These are phyloP conservation scores for Penicillium roqueforti DNA, from an alignment of 495 filamentous ascomycete species.

Conservation along the genomic window DNA sequence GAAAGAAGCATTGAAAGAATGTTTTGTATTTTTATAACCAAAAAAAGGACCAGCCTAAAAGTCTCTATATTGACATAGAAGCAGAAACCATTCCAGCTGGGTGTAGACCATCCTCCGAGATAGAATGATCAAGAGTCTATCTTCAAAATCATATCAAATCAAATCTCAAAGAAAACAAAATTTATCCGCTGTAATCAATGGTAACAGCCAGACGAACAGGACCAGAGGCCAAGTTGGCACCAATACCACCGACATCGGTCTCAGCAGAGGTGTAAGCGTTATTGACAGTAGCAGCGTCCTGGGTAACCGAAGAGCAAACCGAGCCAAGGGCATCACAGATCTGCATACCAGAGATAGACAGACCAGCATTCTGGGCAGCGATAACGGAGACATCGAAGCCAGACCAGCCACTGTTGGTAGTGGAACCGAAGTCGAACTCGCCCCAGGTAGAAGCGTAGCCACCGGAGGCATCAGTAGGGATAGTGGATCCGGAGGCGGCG, in stretches of 20 bases:
- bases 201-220: conserved; percentile 28
- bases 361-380: conserved; percentile 30
- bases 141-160: conserved; percentile 13
- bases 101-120: conserved; percentile 15
- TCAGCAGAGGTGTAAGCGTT: conserved; percentile 38
- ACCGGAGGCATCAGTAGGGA: conserved; percentile 31
- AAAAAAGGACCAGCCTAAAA: conserved; percentile 22
- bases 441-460: conserved; percentile 43
- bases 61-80: conserved; percentile 22
- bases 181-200: conserved; percentile 32
- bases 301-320: conserved; percentile 33
- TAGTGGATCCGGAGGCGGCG: conserved; percentile 27
- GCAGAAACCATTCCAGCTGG: conserved; percentile 19
- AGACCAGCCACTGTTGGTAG: conserved; percentile 36
- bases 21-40: conserved; percentile 13
- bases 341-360: conserved; percentile 33
- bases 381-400: conserved; percentile 45
- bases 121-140: conserved; percentile 5
- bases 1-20: conserved; percentile 7
- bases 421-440: conserved; percentile 40
- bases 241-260: conserved; percentile 37
- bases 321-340: conserved; percentile 27
- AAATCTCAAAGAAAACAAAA: conserved; percentile 7
- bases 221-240: conserved; percentile 33
- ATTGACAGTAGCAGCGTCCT: conserved; percentile 22